A percentile compares a stretch with the other conserved stretches of the same genome.
Conservation (phyloP, 441 rosid species). For the Sinapis alba region DNA sequence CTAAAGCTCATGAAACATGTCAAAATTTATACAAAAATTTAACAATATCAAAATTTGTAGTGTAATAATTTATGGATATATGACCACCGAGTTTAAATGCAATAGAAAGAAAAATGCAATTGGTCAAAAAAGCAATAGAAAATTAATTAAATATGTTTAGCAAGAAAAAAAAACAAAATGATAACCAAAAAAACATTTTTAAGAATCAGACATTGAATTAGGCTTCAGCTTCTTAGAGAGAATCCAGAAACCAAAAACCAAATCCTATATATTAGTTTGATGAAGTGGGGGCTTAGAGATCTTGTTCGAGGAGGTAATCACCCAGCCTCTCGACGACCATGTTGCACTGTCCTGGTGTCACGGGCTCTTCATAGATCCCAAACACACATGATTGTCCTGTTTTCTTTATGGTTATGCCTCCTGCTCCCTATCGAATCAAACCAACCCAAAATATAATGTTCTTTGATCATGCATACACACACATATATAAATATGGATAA, state of each 20-base stretch:
- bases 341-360: too few species aligned
- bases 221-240: neutral
- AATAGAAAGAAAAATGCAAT: too few species aligned
- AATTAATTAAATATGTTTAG: neutral
- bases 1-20: too few species aligned
- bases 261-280: neutral
- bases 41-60: too few species aligned
- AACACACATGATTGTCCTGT: too few species aligned
- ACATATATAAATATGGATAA: neutral
- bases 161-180: neutral
- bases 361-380: too few species aligned
- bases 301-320: constrained; percentile 71
- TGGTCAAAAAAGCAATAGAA: neutral
- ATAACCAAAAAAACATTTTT: neutral
- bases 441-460: neutral
- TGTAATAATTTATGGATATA: too few species aligned
- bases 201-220: neutral
- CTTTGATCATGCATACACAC: neutral
- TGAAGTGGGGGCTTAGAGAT: constrained; percentile 29
- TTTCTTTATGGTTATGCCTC: constrained; percentile 69
- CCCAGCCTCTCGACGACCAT: too few species aligned
- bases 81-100: too few species aligned
- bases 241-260: neutral
- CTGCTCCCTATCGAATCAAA: too few species aligned
- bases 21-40: too few species aligned